Conservation (phyloP, 1,284 basidiomycete genomes). For the Schizophyllum commune region DNA sequence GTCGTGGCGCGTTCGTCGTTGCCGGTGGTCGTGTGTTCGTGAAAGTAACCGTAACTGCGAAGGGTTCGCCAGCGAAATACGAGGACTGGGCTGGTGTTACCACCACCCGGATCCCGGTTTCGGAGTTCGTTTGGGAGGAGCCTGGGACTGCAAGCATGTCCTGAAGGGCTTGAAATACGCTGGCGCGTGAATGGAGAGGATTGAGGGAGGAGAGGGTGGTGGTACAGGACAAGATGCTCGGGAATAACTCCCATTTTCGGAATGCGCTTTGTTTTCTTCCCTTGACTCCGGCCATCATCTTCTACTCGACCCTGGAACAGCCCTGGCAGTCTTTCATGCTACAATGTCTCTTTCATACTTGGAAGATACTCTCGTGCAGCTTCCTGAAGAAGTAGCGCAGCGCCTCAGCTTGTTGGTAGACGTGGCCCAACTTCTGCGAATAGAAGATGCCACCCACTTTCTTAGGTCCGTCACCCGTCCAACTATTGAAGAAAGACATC, state of each 20-base stretch:
- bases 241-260: too few relatives aligned
- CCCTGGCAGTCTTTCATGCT: too few relatives aligned
- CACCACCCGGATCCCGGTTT: conserved; percentile 53
- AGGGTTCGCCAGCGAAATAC: conserved; percentile 88
- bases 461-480: neutral
- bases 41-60: conserved; percentile 81
- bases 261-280: too few relatives aligned
- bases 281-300: too few relatives aligned
- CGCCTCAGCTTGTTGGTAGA: neutral
- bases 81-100: conserved; percentile 79
- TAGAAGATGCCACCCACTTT: neutral
- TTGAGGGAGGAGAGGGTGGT: neutral
- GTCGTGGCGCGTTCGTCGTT: conserved; percentile 24
- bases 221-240: neutral
- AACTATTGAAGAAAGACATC: neutral
- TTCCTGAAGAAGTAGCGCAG: neutral
- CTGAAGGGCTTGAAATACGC: neutral
- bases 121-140: conserved; percentile 11
- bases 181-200: neutral
- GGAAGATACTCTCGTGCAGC: neutral
- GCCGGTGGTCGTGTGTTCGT: conserved; percentile 68
- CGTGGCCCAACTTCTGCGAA: neutral
- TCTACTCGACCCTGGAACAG: too few relatives aligned
- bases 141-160: neutral
- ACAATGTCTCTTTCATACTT: neutral